Evolutionary conservation across 1,139 yeast species (phyloP), one percentile per base, ranked within the genome.

Genomic region (Entelexis paramagnoliae): DNA sequence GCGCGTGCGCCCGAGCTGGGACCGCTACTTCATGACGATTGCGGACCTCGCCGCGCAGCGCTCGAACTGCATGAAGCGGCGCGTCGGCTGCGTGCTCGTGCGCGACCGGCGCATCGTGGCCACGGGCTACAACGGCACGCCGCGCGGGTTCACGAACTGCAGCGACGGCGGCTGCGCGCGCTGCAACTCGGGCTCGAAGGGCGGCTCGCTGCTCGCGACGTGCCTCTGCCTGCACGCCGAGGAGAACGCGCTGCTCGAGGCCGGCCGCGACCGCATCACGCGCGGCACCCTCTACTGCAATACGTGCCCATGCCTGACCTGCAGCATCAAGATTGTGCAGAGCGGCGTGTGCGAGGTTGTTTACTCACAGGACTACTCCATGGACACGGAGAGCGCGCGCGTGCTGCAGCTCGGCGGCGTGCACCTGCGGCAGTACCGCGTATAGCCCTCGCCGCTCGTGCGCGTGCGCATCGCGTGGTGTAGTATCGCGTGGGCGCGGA

Each of bases 91-190:
- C 67, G 97, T 93, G 2, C 77, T 91, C 30, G 96, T 87, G 1
- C 75, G 89, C 50, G 93, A 86, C 51, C 80, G 79, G 48, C 72
- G 96, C 51, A 95, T 91, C 34, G 76, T 93, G 32, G 94, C 98
- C 1, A 91, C 98, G 0, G 99, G 98, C 0, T 91, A 93, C 67
- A 91, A 91, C 63, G 98, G 99, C 1, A 91, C 99, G 0, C 97
- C 98, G 13, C 75, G 96, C 40, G 87, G 89, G 55, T 69, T 87
- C 61, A 72, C 74, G 30, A 91, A 91, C 64, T 91, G 99, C 68
- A 89, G 87, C 63, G 91, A 87, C 61, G 98, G 98, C 17, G 98
- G 98, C 0, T 91, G 98, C 68, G 69, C 78, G 7, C 72, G 98
- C 43, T 91, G 99, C 66, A 88, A 88, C 61, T 64, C 72, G 30